These are phyloP conservation scores for Maudiozyma humilis DNA, from an alignment of 1,139 yeast species.

Conservation along the genomic window DNA sequence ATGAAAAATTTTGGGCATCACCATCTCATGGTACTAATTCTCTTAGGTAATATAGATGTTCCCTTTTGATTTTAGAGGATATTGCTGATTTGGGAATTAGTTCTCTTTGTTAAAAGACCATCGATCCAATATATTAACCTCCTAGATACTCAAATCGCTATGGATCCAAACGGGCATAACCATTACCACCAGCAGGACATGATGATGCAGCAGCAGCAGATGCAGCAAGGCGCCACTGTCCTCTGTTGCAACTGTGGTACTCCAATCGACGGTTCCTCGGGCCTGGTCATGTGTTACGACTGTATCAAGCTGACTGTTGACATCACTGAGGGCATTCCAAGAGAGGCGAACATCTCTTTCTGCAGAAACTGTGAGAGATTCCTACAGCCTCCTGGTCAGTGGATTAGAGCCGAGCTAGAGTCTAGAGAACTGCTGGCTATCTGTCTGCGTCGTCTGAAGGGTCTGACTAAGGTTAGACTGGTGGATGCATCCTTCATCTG, in stretches of 20 bases:
- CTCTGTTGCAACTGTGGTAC: slow-evolving; percentile 98
- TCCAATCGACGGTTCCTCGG: slow-evolving; percentile 92
- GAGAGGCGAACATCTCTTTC: slow-evolving; percentile 86
- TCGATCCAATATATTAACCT: no score
- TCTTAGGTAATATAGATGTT: no score
- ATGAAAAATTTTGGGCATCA: not conserved
- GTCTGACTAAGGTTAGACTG: slow-evolving; percentile 77
- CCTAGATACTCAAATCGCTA: slow-evolving; percentile 2
- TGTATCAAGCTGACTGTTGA: slow-evolving; percentile 92
- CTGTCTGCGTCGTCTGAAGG: slow-evolving; percentile 80
- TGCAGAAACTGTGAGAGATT: slow-evolving; percentile 97
- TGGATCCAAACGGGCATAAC: slow-evolving; percentile 22
- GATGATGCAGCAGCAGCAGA: slow-evolving; percentile 13
- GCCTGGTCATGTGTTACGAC: slow-evolving; percentile 94
- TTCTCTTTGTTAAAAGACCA: no score
- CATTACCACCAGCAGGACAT: slow-evolving; percentile 17
- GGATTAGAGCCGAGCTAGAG: slow-evolving; percentile 88
- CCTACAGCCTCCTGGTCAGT: slow-evolving; percentile 87
- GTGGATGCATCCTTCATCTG: slow-evolving; percentile 93
- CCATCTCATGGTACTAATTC: not conserved
- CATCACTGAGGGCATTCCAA: slow-evolving; percentile 90
- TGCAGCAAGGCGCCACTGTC: slow-evolving; percentile 63
- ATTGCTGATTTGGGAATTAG: no score
- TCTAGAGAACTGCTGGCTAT: slow-evolving; percentile 86
- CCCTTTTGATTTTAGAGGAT: no score